Conservation (phyloP, 164 flowering plant species). For the Vitis amurensis region DNA sequence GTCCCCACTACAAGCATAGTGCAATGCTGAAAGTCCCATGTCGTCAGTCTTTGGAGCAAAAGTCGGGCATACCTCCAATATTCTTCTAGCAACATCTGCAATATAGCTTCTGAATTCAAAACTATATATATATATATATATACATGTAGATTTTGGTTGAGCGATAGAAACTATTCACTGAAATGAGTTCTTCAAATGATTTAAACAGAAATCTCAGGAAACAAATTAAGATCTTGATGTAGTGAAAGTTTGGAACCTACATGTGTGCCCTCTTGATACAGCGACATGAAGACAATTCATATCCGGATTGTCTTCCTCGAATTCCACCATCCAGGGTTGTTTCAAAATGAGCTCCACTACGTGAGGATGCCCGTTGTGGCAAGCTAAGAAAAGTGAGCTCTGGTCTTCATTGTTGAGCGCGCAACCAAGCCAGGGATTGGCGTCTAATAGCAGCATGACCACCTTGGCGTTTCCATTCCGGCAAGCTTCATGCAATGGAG, state of each 20-base stretch:
- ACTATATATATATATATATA: too few species aligned
- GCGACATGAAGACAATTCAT: constrained; percentile 24
- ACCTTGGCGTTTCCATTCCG: constrained; percentile 3
- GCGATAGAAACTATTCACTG: too few species aligned
- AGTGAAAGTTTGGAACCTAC: constrained; percentile 10
- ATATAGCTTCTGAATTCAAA: neutral
- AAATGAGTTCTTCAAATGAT: too few species aligned
- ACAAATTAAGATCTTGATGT: neutral
- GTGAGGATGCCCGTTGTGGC: constrained; percentile 9
- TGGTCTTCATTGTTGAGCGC: constrained; percentile 5
- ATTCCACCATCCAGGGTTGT: constrained; percentile 7
- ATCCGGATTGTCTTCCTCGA: constrained; percentile 15
- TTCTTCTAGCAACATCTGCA: constrained; percentile 13
- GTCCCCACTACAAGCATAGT: constrained; percentile 20
- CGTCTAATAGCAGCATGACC: constrained; percentile 2
- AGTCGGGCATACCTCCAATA: constrained; percentile 9
- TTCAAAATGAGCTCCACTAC: constrained; percentile 11
- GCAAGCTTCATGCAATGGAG: constrained; percentile 12
- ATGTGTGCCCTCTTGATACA: constrained; percentile 20
- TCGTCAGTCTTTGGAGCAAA: constrained; percentile 13
- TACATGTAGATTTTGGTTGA: neutral
- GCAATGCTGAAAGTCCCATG: constrained; percentile 20
- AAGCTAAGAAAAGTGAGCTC: constrained; percentile 13
- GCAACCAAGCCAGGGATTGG: constrained; percentile 3
- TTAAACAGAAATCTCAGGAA: neutral